Evolutionary conservation across 805 yeast species (phyloP), one percentile per base, ranked within the genome.

Genomic region (Sungouiozyma intestinalis): DNA sequence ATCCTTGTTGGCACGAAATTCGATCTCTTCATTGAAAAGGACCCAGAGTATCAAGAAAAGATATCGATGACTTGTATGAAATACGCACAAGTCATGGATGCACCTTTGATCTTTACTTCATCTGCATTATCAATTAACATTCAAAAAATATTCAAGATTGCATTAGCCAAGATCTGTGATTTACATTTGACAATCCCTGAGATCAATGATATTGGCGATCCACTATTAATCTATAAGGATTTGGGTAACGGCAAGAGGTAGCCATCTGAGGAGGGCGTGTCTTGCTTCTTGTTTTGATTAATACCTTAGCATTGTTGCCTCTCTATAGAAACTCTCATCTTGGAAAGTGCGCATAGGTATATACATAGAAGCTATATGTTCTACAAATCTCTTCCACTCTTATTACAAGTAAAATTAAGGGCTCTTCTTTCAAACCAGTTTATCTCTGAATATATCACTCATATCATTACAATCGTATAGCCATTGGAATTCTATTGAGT

Each of bases 1-100:
- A 76, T 90, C 45, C 68, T 90, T 37, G 82, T 90, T 2, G 98
- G 98, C 3, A 90, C 98, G 1, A 90, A 90, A 58, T 90, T 84
- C 62, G 98, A 90, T 58, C 66, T 79, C 48, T 88, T 90, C 60
- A 78, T 85, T 21, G 87, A 83, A 49, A 64, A 85, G 60, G 76
- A 88, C 38, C 76, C 73, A 32, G 81, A 76, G 43, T 94, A 88
- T 53, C 97, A 90, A 58, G 74, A 77, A 42, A 92, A 85, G 54
- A 74, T 90, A 40, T 85, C 95, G 4, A 76, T 73, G 45, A 85
- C 81, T 57, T 88, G 95, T 14, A 77, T 81, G 62, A 76, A 79
- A 56, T 88, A 82, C 59, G 95, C 97, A 13, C 73, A 69, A 52
- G 94, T 92, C 21, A 87, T 90, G 95, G 80, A 79, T 53, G 83